These are phyloP conservation scores for Picea sitchensis DNA, from an alignment of 75 land plant species.

Conservation along the genomic window DNA sequence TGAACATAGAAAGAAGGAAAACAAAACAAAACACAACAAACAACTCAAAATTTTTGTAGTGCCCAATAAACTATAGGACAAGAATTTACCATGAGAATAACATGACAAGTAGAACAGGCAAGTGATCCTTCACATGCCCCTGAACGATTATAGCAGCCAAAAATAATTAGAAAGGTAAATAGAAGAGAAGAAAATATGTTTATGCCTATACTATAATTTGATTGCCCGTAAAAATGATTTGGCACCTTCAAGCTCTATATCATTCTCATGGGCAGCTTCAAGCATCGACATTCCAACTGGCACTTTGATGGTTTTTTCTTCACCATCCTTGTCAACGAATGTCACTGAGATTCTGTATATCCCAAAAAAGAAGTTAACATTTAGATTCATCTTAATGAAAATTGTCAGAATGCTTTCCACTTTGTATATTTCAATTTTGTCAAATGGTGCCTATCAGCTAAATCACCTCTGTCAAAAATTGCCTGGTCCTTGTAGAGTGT, in stretches of 20 bases:
- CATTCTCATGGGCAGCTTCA: conserved; percentile 97
- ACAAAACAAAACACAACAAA: not conserved
- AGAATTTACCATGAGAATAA: conserved; percentile 71
- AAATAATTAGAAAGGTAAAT: not conserved
- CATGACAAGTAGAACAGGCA: conserved; percentile 99
- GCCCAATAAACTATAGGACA: not conserved
- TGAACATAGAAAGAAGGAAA: not conserved
- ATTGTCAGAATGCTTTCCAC: too few species aligned
- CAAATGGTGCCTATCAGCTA: too few species aligned
- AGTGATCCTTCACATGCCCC: conserved; percentile 99
- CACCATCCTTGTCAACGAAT: conserved; percentile 87
- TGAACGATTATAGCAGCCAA: conserved; percentile 58
- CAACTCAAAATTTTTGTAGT: not conserved
- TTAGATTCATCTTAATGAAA: too few species aligned
- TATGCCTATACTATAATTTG: too few species aligned
- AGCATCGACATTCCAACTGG: conserved; percentile 96
- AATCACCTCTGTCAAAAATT: too few species aligned
- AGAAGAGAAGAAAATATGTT: too few species aligned
- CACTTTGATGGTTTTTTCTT: conserved; percentile 66
- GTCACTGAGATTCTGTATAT: conserved; percentile 79
- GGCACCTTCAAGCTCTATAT: conserved; percentile 92
- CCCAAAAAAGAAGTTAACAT: not conserved
- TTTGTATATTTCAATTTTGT: too few species aligned
- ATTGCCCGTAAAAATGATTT: not conserved
- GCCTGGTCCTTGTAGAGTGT: too few species aligned